Percentiles rank a stretch among this genome's conserved stretches.
Evolutionary conservation across 1,139 yeast species (phyloP).

Genomic region (Zygosaccharomyces sapae): DNA sequence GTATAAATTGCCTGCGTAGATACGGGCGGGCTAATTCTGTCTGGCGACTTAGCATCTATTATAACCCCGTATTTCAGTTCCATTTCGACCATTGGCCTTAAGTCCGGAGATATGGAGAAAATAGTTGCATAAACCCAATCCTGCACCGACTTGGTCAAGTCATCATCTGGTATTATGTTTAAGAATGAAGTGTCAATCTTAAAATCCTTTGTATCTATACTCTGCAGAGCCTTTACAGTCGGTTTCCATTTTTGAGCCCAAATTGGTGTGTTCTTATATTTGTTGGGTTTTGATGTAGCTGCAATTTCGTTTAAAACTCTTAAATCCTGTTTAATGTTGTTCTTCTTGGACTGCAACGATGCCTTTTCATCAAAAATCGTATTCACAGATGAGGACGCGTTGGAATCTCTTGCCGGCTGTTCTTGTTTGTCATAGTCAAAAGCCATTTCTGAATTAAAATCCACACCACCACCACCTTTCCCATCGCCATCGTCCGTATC

Average conservation of each 20-base stretch:
- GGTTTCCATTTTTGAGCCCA: constrained; percentile 82
- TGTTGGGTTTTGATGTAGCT: constrained; percentile 49
- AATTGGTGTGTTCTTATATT: constrained; percentile 64
- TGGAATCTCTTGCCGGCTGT: not conserved
- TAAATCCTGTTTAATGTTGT: constrained; percentile 34
- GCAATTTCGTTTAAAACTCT: constrained; percentile 32
- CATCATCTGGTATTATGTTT: constrained; percentile 76
- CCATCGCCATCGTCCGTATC: constrained; percentile 34
- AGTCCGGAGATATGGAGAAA: constrained; percentile 55
- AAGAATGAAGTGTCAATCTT: constrained; percentile 49
- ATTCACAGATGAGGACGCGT: constrained; percentile 16
- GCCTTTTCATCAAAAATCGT: constrained; percentile 34
- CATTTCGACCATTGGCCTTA: constrained; percentile 63
- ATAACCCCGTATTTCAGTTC: constrained; percentile 81
- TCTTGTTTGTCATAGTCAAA: constrained; percentile 35
- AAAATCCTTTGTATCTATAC: constrained; percentile 31
- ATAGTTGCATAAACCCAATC: constrained; percentile 88
- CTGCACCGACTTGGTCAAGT: constrained; percentile 73
- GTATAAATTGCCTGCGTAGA: constrained; percentile 68
- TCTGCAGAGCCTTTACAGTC: constrained; percentile 36
- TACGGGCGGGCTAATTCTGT: constrained; percentile 65
- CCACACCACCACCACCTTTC: constrained; percentile 30
- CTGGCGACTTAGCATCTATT: constrained; percentile 51
- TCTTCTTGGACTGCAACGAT: constrained; percentile 31
- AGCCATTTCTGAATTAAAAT: constrained; percentile 32